phyloP scores from a whole-genome alignment of 148 eudicot species.

The Dysphania ambrosioides region DNA sequence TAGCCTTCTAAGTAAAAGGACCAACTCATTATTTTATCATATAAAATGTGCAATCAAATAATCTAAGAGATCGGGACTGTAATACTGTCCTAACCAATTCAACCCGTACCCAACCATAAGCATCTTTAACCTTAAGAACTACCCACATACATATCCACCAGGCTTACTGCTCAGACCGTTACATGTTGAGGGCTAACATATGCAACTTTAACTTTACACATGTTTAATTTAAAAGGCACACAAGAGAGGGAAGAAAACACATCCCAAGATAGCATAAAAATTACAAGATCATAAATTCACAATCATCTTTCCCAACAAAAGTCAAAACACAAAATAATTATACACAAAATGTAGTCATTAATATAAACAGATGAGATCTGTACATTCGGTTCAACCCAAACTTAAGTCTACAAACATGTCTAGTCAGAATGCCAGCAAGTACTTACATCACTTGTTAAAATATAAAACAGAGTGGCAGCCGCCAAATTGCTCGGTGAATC shows the following conservation, averaged over 20 bases:
- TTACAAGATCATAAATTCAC: too few species aligned
- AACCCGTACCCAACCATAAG: background rate
- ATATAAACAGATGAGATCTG: background rate
- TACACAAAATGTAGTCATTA: too few species aligned
- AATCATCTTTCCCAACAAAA: too few species aligned
- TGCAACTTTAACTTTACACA: too few species aligned
- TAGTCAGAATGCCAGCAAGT: constrained; percentile 8
- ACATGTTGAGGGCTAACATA: too few species aligned
- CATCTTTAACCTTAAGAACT: background rate
- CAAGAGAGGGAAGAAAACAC: too few species aligned
- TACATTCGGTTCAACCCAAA: background rate
- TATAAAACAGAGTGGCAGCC: constrained; percentile 77
- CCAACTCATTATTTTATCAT: background rate
- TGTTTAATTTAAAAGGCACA: too few species aligned
- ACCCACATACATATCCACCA: too few species aligned
- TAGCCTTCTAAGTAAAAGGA: background rate
- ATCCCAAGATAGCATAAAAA: too few species aligned
- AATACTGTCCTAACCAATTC: background rate
- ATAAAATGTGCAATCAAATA: background rate
- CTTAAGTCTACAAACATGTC: background rate
- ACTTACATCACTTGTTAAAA: constrained; percentile 80
- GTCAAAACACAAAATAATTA: too few species aligned
- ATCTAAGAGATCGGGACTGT: background rate
- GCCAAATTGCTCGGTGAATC: constrained; percentile 88
- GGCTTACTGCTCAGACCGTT: too few species aligned